phyloP scores from a whole-genome alignment of 768 basidiomycete genomes.

The Collybia nuda region DNA sequence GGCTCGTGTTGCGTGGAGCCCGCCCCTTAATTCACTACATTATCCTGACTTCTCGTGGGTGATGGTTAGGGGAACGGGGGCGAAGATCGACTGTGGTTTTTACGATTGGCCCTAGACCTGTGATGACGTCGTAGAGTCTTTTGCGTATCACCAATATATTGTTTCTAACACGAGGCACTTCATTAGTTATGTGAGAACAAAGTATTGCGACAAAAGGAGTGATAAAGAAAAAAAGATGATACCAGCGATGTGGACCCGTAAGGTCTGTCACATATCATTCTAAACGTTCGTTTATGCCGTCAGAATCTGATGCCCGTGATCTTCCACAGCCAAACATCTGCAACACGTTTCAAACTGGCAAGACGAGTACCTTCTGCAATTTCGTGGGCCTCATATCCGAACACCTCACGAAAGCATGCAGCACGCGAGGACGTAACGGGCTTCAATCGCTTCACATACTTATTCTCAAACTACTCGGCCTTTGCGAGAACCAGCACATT shows the following conservation, averaged over 20 bases:
- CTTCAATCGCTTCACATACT: too few species aligned
- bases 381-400: too few species aligned
- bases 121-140: background rate
- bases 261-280: too few species aligned
- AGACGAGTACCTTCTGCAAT: too few species aligned
- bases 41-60: slow-evolving; percentile 52
- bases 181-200: background rate
- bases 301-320: too few species aligned
- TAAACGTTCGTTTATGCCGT: too few species aligned
- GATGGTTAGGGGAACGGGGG: slow-evolving; percentile 84
- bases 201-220: background rate
- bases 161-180: background rate
- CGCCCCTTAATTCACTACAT: slow-evolving; percentile 76
- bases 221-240: background rate
- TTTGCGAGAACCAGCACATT: too few species aligned
- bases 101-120: background rate
- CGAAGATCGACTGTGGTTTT: slow-evolving; percentile 48
- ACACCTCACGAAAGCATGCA: too few species aligned
- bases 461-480: too few species aligned
- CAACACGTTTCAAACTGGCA: too few species aligned
- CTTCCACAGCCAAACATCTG: too few species aligned
- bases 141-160: background rate
- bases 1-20: slow-evolving; percentile 28
- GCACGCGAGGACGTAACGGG: too few species aligned
- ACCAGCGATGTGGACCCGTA: background rate